phyloP scores from a whole-genome alignment of 768 basidiomycete genomes.

The Gloeostereum incarnatum region DNA sequence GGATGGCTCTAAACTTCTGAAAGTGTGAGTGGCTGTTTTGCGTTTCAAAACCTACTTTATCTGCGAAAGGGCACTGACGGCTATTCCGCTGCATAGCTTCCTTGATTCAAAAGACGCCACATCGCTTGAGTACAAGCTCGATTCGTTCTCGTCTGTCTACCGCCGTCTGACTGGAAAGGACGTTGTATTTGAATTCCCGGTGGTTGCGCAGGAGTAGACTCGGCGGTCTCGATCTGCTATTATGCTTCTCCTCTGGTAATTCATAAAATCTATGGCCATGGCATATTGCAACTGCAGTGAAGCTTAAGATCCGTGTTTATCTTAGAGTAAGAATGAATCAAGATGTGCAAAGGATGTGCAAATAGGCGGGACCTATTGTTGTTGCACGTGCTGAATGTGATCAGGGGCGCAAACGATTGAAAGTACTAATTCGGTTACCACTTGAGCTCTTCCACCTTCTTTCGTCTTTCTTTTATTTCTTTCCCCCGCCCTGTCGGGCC shows the following conservation, averaged over 20 bases:
- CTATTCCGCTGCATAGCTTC: constrained; percentile 52
- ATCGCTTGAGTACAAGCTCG: constrained; percentile 98
- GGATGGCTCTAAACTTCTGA: constrained; percentile 92
- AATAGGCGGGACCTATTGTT: not conserved
- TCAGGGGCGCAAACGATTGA: too few species aligned
- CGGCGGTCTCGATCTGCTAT: too few species aligned
- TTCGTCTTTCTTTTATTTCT: constrained; percentile 19
- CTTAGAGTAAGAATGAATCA: too few species aligned
- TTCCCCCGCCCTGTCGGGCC: constrained; percentile 28
- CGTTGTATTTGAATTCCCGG: constrained; percentile 89
- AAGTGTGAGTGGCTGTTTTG: constrained; percentile 68
- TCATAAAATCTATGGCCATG: too few species aligned
- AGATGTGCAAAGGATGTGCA: not conserved
- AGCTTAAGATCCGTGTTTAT: too few species aligned
- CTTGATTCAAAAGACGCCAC: constrained; percentile 98
- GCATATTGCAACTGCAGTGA: too few species aligned
- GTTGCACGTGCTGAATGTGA: not conserved
- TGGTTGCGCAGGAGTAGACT: constrained; percentile 59
- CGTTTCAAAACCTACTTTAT: constrained; percentile 8
- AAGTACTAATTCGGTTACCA: too few species aligned
- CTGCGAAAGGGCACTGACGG: constrained; percentile 10
- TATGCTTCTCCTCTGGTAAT: constrained; percentile 21
- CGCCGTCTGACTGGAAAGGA: constrained; percentile 94
- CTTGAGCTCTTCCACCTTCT: too few species aligned
- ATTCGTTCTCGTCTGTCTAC: constrained; percentile 98